A percentile compares a stretch with the other conserved stretches of the same genome.
phyloP scores from a whole-genome alignment of 2,329 filamentous ascomycete species.

The Penicillium sp. region DNA sequence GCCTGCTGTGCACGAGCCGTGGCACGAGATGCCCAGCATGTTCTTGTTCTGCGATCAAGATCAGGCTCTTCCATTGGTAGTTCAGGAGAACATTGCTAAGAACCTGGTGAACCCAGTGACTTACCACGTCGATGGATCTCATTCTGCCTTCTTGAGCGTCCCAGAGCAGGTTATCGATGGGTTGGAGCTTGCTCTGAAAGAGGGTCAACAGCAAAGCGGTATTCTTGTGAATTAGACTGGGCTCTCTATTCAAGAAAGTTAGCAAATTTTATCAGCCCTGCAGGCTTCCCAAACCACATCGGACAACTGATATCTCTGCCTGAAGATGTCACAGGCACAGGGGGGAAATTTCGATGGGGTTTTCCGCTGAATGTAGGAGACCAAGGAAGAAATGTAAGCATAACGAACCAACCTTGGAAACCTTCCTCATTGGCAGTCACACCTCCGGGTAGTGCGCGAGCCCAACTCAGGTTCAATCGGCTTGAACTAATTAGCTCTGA shows the following conservation, averaged over 20 bases:
- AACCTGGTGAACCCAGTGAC: constrained; percentile 31
- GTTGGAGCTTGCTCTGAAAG: constrained; percentile 31
- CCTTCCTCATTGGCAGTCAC: no score
- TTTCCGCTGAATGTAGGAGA: no score
- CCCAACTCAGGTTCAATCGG: no score
- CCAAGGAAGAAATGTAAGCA: no score
- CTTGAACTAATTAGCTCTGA: no score
- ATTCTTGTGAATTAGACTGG: neutral
- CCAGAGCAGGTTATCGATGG: constrained; percentile 37
- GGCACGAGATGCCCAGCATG: constrained; percentile 34
- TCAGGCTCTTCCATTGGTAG: constrained; percentile 26
- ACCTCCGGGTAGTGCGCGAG: no score
- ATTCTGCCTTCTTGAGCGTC: constrained; percentile 44
- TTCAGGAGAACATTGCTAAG: constrained; percentile 34
- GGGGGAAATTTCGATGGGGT: no score
- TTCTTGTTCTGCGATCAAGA: constrained; percentile 42
- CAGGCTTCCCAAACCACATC: neutral
- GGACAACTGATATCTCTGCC: no score
- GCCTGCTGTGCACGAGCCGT: constrained; percentile 30
- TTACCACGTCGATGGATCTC: constrained; percentile 35
- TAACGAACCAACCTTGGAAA: no score
- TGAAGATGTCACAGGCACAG: no score
- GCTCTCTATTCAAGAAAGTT: neutral
- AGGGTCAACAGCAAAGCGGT: constrained; percentile 10
- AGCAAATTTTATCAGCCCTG: neutral